Evolutionary conservation across 2,329 filamentous ascomycete species (phyloP).

Genomic region (Aureobasidium zeae): DNA sequence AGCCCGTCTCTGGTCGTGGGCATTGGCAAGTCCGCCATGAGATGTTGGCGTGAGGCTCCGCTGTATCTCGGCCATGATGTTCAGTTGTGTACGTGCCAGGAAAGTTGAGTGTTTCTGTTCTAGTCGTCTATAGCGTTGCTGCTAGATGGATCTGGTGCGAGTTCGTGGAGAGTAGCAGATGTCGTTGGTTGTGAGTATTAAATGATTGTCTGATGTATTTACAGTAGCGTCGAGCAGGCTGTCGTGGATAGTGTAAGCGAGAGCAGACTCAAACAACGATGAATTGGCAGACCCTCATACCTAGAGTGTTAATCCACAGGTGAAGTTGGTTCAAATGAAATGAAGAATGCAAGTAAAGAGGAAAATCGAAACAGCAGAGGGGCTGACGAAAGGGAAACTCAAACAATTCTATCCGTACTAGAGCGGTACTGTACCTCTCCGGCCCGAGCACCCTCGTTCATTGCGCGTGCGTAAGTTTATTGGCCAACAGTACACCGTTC

Average conservation of each 20-base stretch:
- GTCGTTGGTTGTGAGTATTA: no score
- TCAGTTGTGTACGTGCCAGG: not conserved
- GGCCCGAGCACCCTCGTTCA: conserved; percentile 6
- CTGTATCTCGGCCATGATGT: conserved; percentile 7
- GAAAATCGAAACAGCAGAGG: conserved; percentile 1
- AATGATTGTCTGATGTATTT: no score
- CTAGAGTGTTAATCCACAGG: conserved; percentile 1
- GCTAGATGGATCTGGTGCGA: not conserved
- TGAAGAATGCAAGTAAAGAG: not conserved
- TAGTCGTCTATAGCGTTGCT: not conserved
- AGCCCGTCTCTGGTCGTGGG: conserved; percentile 1
- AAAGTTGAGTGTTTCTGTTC: not conserved
- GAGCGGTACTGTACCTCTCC: not conserved
- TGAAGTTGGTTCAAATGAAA: conserved; percentile 7
- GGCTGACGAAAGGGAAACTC: conserved; percentile 4
- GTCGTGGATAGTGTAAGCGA: not conserved
- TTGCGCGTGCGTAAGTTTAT: conserved; percentile 3
- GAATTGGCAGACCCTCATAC: not conserved
- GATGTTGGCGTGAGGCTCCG: not conserved
- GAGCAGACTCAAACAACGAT: not conserved
- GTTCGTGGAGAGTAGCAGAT: not conserved
- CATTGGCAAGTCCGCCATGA: not conserved
- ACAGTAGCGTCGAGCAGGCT: no score
- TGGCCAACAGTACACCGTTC: conserved; percentile 4
- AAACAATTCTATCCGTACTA: no score